These are phyloP conservation scores for Didymella arachidicola DNA, from an alignment of 2,329 filamentous ascomycete genomes.

Conservation along the genomic window DNA sequence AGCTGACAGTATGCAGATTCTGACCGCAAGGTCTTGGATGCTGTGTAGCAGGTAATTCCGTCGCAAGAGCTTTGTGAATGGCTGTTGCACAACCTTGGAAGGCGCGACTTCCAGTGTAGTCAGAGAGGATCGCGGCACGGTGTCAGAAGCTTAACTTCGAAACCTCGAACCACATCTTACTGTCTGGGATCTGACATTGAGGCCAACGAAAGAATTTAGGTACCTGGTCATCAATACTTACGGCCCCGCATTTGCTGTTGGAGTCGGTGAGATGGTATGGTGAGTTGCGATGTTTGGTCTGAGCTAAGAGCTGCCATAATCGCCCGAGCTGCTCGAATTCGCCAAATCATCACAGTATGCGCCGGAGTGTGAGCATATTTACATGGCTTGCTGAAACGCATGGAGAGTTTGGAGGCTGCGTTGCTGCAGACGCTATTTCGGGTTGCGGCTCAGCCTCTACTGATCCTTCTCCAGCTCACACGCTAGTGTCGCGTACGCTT, in stretches of 20 bases:
- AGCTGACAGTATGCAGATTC: conserved; percentile 2
- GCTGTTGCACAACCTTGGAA: background rate
- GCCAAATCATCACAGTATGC: background rate
- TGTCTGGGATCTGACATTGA: conserved; percentile 2
- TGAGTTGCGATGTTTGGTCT: background rate
- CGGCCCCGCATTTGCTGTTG: background rate
- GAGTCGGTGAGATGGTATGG: background rate
- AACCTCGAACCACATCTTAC: background rate
- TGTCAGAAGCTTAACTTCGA: conserved; percentile 8
- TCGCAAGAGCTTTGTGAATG: background rate
- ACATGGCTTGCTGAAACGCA: conserved; percentile 14
- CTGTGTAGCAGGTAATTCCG: background rate
- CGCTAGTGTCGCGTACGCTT: conserved; percentile 3
- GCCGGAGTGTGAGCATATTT: background rate
- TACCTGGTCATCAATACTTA: background rate
- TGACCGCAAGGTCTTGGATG: conserved; percentile 5
- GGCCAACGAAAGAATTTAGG: background rate
- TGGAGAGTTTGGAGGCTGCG: background rate
- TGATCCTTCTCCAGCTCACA: conserved; percentile 4
- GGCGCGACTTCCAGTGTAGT: conserved; percentile 5
- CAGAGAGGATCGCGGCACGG: conserved; percentile 13
- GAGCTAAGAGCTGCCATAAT: background rate
- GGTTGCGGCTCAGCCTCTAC: conserved; percentile 12
- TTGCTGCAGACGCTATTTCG: conserved; percentile 3
- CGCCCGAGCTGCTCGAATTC: background rate